Percentiles rank a stretch among this genome's conserved stretches.
These are phyloP conservation scores for Arabidopsis hybrid DNA, from an alignment of 441 rosid species.

Conservation along the genomic window DNA sequence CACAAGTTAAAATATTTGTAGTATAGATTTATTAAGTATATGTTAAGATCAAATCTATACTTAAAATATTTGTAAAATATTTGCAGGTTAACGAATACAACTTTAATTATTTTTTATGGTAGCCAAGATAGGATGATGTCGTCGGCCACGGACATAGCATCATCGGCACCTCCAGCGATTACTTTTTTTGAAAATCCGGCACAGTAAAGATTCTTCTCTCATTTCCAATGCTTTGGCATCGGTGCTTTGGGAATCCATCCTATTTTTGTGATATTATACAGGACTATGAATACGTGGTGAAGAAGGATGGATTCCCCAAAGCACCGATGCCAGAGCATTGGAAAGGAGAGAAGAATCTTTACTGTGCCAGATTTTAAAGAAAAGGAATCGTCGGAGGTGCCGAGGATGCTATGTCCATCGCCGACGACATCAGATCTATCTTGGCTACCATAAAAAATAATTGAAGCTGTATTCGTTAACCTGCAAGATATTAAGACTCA, in stretches of 20 bases:
- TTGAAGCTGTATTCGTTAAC: background rate
- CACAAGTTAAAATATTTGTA: too few species aligned
- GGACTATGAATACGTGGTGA: conserved; percentile 49
- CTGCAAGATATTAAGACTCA: background rate
- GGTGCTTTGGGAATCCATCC: conserved; percentile 59
- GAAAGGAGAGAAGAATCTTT: conserved; percentile 75
- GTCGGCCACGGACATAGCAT: conserved; percentile 56
- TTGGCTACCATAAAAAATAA: background rate
- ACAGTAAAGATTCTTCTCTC: conserved; percentile 66
- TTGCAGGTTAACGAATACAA: too few species aligned
- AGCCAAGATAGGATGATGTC: conserved; percentile 44
- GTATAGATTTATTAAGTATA: too few species aligned
- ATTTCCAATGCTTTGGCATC: conserved; percentile 71
- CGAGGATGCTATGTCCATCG: conserved; percentile 58
- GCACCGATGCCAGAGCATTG: conserved; percentile 59
- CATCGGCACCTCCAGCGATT: conserved; percentile 54
- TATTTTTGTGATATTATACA: conserved; percentile 30
- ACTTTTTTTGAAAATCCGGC: conserved; percentile 69
- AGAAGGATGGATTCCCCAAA: conserved; percentile 63
- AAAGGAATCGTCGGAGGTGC: conserved; percentile 61
- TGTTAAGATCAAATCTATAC: too few species aligned
- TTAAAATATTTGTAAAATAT: too few species aligned
- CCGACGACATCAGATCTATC: conserved; percentile 48
- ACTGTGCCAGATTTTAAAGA: conserved; percentile 70
- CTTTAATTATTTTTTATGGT: background rate